Evolutionary conservation across 2,329 filamentous ascomycete species (phyloP).

Genomic region (Pezicula rhizophila): DNA sequence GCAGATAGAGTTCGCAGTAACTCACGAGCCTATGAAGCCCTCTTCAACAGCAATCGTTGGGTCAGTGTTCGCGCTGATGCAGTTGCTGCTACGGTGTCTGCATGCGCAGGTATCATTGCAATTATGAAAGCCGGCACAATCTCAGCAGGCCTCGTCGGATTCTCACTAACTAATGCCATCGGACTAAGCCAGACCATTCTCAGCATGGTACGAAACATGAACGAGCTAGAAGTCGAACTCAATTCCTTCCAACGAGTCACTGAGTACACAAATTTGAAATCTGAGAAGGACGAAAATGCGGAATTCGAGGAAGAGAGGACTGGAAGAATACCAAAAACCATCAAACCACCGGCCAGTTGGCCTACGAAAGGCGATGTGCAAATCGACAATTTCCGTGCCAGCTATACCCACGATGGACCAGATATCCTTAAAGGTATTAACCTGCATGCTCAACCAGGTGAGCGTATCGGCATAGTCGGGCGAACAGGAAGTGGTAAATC

Average conservation of each 20-base stretch:
- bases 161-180: constrained; percentile 20
- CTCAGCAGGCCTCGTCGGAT: not conserved
- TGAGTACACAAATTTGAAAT: not conserved
- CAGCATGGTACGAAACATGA: constrained; percentile 8
- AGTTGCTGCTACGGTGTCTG: not conserved
- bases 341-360: not conserved
- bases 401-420: constrained; percentile 27
- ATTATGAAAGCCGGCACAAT: not conserved
- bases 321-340: not conserved
- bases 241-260: constrained; percentile 1
- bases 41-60: constrained; percentile 53
- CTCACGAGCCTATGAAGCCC: constrained; percentile 41
- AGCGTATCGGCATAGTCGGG: constrained; percentile 1
- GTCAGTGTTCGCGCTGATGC: constrained; percentile 44
- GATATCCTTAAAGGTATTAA: not conserved
- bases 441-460: not conserved
- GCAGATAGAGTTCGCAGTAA: constrained; percentile 43
- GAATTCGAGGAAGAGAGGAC: not conserved
- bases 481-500: constrained; percentile 27
- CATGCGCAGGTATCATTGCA: not conserved
- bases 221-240: constrained; percentile 15
- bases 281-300: not conserved
- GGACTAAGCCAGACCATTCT: constrained; percentile 7
- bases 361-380: not conserved
- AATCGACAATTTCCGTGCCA: constrained; percentile 4